phyloP scores from a whole-genome alignment of 441 rosid species.

The Arabidopsis lyrata region DNA sequence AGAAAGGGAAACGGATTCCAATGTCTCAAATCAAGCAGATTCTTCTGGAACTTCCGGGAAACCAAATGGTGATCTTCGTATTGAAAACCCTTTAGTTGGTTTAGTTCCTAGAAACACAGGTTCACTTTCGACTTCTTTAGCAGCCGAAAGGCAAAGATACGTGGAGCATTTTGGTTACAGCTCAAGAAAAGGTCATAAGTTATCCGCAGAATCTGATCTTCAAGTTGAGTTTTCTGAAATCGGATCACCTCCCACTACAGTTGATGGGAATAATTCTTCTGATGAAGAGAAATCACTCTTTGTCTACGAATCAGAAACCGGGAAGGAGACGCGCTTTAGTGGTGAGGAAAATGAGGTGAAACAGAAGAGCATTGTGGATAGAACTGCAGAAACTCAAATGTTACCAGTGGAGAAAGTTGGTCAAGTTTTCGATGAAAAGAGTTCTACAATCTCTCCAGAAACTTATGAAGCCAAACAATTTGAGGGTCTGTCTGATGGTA shows the following conservation, averaged over 20 bases:
- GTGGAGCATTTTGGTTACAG: constrained; percentile 53
- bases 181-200: constrained; percentile 53
- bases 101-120: constrained; percentile 50
- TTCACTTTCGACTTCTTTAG: constrained; percentile 48
- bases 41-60: constrained; percentile 22
- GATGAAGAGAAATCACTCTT: constrained; percentile 59
- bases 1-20: constrained; percentile 35
- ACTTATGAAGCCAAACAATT: constrained; percentile 12
- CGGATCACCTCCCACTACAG: constrained; percentile 74
- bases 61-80: constrained; percentile 36
- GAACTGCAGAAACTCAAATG: constrained; percentile 33
- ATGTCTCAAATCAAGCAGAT: constrained; percentile 7
- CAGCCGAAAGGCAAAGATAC: constrained; percentile 49
- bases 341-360: constrained; percentile 50
- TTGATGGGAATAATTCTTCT: constrained; percentile 60
- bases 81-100: constrained; percentile 42
- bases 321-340: constrained; percentile 50
- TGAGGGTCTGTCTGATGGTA: constrained; percentile 9
- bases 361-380: constrained; percentile 35
- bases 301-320: constrained; percentile 55
- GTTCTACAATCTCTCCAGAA: constrained; percentile 40
- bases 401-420: constrained; percentile 29
- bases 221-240: constrained; percentile 91
- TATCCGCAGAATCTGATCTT: constrained; percentile 89
- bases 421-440: constrained; percentile 33